phyloP scores from a whole-genome alignment of 257 asterid species.

The Solanum virginianum region DNA sequence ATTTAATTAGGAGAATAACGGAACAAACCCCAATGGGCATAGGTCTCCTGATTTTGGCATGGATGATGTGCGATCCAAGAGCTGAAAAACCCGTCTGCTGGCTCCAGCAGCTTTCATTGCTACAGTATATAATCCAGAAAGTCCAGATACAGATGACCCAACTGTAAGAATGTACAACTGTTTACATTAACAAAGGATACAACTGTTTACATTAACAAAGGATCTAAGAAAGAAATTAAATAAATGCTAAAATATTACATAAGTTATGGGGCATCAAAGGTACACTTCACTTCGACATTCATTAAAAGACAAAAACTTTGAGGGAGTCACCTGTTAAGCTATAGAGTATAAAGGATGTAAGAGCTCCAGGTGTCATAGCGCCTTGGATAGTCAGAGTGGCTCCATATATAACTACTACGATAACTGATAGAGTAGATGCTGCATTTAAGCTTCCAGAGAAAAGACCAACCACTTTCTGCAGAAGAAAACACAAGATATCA shows the following conservation, averaged over 20 bases:
- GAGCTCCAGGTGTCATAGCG: conserved; percentile 69
- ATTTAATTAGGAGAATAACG: background rate
- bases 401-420: conserved; percentile 68
- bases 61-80: conserved; percentile 58
- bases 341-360: conserved; percentile 77
- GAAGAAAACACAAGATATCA: conserved; percentile 4
- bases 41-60: conserved; percentile 62
- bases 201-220: background rate
- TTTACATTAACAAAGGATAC: conserved; percentile 1
- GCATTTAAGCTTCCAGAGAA: conserved; percentile 74
- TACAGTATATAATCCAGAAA: conserved; percentile 57
- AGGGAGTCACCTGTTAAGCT: conserved; percentile 58
- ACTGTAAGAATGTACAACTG: conserved; percentile 27
- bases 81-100: conserved; percentile 80
- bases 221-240: background rate
- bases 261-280: background rate
- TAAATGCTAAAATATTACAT: background rate
- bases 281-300: background rate
- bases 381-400: conserved; percentile 71
- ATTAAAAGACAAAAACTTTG: background rate
- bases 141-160: conserved; percentile 60
- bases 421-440: conserved; percentile 75
- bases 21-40: conserved; percentile 64
- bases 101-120: conserved; percentile 97
- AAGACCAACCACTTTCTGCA: conserved; percentile 58